Base-by-base conservation (phyloP, 768 basidiomycete genomes). In the Naganishia vishniacii region DNA sequence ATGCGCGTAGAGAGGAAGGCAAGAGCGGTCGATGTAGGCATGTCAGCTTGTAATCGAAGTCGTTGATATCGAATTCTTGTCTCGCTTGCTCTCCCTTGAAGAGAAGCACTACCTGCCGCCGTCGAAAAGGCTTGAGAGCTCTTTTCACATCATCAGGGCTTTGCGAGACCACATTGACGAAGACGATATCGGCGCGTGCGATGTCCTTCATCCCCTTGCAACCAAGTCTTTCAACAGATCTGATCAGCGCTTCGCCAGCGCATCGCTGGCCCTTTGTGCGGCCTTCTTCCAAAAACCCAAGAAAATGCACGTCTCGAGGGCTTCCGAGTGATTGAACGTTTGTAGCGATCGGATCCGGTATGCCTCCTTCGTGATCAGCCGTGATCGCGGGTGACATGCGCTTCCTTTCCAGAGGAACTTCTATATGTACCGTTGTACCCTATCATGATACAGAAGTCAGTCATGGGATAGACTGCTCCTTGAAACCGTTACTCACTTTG, bases 1-100 rank as follows among this genome's bases (percentile, higher is more conserved):
- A 65, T 51, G 72, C 69, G 11, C 73, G 68, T 5, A 76, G 49
- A 4, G 73, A 61, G 0, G 72, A 70, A 0, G 75, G 75, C 0
- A 71, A 71, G 1, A 69, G 44, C 1, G 75, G 75, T 48, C 72
- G 69, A 9, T 62, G 25, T 62, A 71, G 68, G 41, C 72, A 64
- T 23, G 72, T 61, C 3, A 74, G 45, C 5, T 63, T 13, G 28
- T 67, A 65, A 5, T 60, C 31, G 12, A 48, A 37, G 15, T 67
- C 68, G 8, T 48, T 29, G 4, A 51, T 31, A 0, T 71, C 58
- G 0, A 70, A 66, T 0, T 62, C 41, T 5, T 48, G 59, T 28
- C 70, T 31, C 11, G 70, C 53, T 40, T 74, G 71, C 12, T 69
- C 71, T 4, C 62, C 47, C 16, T 45, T 44, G 8, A 70, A 70